Conservation (phyloP, 305 asterid species). For the Fraxinus sp. region DNA sequence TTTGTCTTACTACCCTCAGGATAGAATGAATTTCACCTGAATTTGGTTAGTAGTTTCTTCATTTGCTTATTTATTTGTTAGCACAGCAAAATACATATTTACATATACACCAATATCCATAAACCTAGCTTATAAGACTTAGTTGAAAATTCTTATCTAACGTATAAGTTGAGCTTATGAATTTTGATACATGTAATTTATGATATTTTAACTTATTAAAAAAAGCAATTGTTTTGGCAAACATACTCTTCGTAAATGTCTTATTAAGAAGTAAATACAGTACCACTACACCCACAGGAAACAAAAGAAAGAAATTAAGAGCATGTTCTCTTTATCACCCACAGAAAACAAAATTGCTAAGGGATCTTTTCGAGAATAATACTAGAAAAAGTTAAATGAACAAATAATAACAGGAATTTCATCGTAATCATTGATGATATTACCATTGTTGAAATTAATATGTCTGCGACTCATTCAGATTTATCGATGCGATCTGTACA, state of each 20-base stretch:
- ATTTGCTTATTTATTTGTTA: conserved; percentile 59
- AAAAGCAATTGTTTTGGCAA: not conserved
- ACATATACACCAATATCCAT: too few relatives aligned
- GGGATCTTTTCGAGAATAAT: not conserved
- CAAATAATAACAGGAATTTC: not conserved
- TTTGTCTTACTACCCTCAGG: conserved; percentile 42
- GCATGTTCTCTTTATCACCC: too few relatives aligned
- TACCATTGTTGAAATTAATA: not conserved
- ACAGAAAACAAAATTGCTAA: too few relatives aligned
- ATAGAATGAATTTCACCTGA: conserved; percentile 43
- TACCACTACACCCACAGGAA: too few relatives aligned
- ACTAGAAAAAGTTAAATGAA: too few relatives aligned
- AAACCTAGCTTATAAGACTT: not conserved
- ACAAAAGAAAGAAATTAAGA: too few relatives aligned
- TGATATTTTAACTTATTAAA: not conserved
- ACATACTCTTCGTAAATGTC: not conserved
- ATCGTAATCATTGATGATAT: too few relatives aligned
- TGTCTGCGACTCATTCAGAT: too few relatives aligned
- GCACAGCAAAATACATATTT: conserved; percentile 22
- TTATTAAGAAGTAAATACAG: too few relatives aligned
- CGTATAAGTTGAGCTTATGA: not conserved
- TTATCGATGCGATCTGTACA: too few relatives aligned
- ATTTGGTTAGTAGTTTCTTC: conserved; percentile 40
- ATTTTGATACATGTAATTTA: too few relatives aligned
- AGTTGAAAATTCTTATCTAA: too few relatives aligned